Percentiles rank a stretch among this genome's conserved stretches.
These are phyloP conservation scores for Juglanconis juglandina DNA, from an alignment of 2,329 filamentous ascomycete species.

Conservation along the genomic window DNA sequence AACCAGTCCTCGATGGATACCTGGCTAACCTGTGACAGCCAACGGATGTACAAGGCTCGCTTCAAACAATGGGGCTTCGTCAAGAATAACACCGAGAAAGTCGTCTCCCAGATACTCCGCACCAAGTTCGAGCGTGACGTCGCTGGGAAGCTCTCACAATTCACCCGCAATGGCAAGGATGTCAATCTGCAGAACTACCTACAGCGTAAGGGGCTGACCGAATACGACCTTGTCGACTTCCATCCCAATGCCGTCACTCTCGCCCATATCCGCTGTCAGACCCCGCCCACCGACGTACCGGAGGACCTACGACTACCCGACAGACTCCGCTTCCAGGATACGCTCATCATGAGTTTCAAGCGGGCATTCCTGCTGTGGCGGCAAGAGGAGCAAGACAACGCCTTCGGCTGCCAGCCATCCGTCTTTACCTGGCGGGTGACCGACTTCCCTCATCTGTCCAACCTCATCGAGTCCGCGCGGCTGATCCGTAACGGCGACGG, in stretches of 20 bases:
- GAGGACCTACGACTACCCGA: conserved; percentile 9
- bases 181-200: conserved; percentile 51
- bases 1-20: not conserved
- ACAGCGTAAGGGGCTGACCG: conserved; percentile 50
- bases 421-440: conserved; percentile 12
- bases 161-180: conserved; percentile 50
- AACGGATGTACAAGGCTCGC: conserved; percentile 55
- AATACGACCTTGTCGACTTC: conserved; percentile 49
- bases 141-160: conserved; percentile 50
- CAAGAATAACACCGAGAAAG: conserved; percentile 53
- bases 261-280: conserved; percentile 14
- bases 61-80: conserved; percentile 54
- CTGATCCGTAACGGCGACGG: conserved; percentile 7
- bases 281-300: conserved; percentile 7
- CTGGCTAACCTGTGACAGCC: conserved; percentile 29
- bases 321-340: conserved; percentile 12
- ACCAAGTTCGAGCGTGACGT: conserved; percentile 52
- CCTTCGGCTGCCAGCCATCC: conserved; percentile 5
- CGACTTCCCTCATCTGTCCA: conserved; percentile 14
- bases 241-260: conserved; percentile 23
- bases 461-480: conserved; percentile 9
- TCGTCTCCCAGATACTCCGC: conserved; percentile 47
- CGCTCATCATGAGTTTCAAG: conserved; percentile 14
- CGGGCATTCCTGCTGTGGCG: conserved; percentile 12
- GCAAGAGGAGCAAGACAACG: conserved; percentile 11